Base-by-base conservation (phyloP, 2,329 filamentous ascomycete genomes). In the Mollisiaceae sp. region DNA sequence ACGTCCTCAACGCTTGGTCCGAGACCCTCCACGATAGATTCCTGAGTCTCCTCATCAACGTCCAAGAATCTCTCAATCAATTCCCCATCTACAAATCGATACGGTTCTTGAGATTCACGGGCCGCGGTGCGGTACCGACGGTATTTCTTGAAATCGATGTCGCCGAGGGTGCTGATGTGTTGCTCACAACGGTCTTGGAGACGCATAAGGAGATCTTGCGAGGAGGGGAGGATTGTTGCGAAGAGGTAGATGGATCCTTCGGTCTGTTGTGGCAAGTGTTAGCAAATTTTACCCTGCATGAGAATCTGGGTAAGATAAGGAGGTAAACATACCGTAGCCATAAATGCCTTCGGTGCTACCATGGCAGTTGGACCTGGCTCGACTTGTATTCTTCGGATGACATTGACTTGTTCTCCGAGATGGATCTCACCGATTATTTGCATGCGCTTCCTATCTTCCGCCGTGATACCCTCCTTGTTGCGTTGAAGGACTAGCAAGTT, bases 221-320 rank as follows among this genome's bases (percentile, higher is more conserved):
- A 87, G 4, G 84, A 77, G 0, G 90, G 83, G 2, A 89, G 83
- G 69, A 99, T 93, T 8, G 91, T 86, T 0, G 91, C 93, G 73
- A 95, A 94, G 69, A 99, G 87, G 77, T 97, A 97, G 58, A 99
- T 89, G 0, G 91, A 91, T 32, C 95, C 95, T 77, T 98, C 94
- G 57, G 94, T 88, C 92, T 95, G 71, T 65, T 9, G n/a, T 52
- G 2, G 36, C 27, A 6, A 32, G n/a, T 63, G 60, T 75, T 68
- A 76, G 73, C 45, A 1, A 32, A 8, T 4, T n/a, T 59, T 41
- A 24, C 15, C 22, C 24, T 27, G n/a, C 22, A 9, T 12, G 32
- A 39, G 36, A 56, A 63, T 36, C 38, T 35, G 59, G 15, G 27
- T 2, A 24, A 27, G 45, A 14, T 14, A 20, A 32, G 27, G 36